Evolutionary conservation across 768 basidiomycete species (phyloP), one percentile per base, ranked within the genome.

Genomic region (Calocybe indica): DNA sequence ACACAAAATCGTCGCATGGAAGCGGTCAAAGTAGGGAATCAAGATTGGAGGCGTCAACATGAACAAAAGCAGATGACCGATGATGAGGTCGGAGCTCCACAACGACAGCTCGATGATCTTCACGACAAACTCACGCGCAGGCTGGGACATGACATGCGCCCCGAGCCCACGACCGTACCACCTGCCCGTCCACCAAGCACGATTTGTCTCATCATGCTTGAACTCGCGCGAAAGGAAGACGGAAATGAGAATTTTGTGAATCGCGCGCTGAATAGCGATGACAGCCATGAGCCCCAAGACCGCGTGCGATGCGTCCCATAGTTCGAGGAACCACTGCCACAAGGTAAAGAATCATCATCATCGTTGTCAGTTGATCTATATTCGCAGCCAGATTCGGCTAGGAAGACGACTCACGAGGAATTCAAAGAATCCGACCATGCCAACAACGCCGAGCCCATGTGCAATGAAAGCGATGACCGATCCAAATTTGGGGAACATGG

Each of bases 131-230:
- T 98, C 96, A 62, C 96, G 87, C 29, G 88, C 92, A 44, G 95
- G 95, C 63, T 98, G 96, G n/a, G 92, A 93, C 82, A 95, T 89
- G 37, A 86, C 92, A 62, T 92, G 85, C 5, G 80, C 60, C 37
- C 95, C 94, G 22, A 99, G 78, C 4, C 92, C 92, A 43, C 93
- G 85, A 37, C 94, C 94, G 64, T 93, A 95, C 96, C 96, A 97
- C 61, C 84, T 76, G 40, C 93, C 94, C 31, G 94, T 95, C 96
- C 96, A 99, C 95, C 95, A 99, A 6, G 94, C 94, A 28, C 92
- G 78, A 70, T 98, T 98, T 33, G 92, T 94, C 68, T 98, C 94
- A 63, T 99, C 96, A 63, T 98, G 93, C 72, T 99, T 99, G 79
- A 96, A 96, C 67, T 99, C 96, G 53, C 96, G 87, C 36, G 93